Evolutionary conservation across 345 rosid species (phyloP).

Genomic region (Pugionium dolabratum): DNA sequence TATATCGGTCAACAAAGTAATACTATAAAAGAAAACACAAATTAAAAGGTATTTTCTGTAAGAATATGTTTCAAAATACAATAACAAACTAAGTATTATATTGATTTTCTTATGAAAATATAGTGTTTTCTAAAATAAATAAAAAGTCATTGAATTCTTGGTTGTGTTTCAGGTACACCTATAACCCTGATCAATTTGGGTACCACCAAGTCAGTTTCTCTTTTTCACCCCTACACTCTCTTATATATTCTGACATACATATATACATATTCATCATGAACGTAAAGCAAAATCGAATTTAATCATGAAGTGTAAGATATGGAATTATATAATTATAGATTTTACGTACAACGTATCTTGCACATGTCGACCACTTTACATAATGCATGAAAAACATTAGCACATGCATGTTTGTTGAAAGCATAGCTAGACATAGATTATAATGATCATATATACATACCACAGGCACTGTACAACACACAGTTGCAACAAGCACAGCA

Average conservation of each 20-base stretch:
- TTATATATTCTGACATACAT: background rate
- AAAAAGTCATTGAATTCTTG: slow-evolving; percentile 29
- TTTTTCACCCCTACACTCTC: slow-evolving; percentile 11
- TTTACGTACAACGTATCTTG: slow-evolving; percentile 35
- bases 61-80: background rate
- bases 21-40: background rate
- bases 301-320: slow-evolving; percentile 30
- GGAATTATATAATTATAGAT: slow-evolving; percentile 25
- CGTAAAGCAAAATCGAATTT: slow-evolving; percentile 25
- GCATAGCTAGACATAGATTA: slow-evolving; percentile 8
- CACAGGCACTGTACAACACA: slow-evolving; percentile 58
- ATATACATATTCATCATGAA: slow-evolving; percentile 10
- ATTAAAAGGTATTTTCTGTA: background rate
- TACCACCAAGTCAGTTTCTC: slow-evolving; percentile 64
- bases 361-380: slow-evolving; percentile 38
- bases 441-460: slow-evolving; percentile 14
- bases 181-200: slow-evolving; percentile 62
- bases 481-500: slow-evolving; percentile 66
- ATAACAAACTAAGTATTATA: background rate
- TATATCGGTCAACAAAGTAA: background rate
- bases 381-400: slow-evolving; percentile 30
- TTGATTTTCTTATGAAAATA: background rate
- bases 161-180: slow-evolving; percentile 58
- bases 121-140: too few species aligned
- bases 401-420: slow-evolving; percentile 36